phyloP scores from a whole-genome alignment of 2,329 filamentous ascomycete species.

The Penicillium sp. region DNA sequence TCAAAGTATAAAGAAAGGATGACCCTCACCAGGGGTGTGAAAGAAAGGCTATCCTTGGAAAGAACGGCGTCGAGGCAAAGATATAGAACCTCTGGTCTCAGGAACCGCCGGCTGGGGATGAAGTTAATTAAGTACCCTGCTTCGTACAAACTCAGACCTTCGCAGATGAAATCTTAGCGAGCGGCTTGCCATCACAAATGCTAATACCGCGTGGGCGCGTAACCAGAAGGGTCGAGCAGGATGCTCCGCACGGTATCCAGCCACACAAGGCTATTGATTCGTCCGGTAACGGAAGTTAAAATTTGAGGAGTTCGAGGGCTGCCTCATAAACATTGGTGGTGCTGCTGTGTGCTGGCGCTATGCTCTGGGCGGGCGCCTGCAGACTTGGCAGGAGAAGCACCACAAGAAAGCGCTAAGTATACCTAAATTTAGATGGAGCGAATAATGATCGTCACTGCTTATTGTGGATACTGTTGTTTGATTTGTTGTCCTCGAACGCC shows the following conservation, averaged over 20 bases:
- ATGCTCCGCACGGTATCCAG: background rate
- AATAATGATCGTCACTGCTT: background rate
- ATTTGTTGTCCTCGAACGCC: constrained; percentile 7
- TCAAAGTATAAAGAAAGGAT: constrained; percentile 6
- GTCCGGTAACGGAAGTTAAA: background rate
- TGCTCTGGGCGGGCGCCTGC: constrained; percentile 1
- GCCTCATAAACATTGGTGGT: constrained; percentile 1
- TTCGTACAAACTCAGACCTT: background rate
- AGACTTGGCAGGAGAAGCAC: constrained; percentile 18
- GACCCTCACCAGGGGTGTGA: constrained; percentile 8
- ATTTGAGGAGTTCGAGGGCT: constrained; percentile 1
- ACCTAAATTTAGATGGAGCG: constrained; percentile 14
- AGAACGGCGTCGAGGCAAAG: constrained; percentile 10
- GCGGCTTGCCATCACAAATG: constrained; percentile 17
- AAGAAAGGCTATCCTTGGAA: constrained; percentile 10
- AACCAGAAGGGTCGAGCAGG: background rate
- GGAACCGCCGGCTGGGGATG: background rate
- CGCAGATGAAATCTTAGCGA: constrained; percentile 4
- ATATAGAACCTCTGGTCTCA: background rate
- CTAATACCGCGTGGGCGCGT: constrained; percentile 9
- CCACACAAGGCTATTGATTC: constrained; percentile 5
- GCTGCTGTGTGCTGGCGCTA: background rate
- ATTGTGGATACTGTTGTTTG: background rate
- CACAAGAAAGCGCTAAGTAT: background rate
- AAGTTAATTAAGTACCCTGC: background rate